phyloP scores from a whole-genome alignment of 2,329 filamentous ascomycete species.

The Epichloe scottii region DNA sequence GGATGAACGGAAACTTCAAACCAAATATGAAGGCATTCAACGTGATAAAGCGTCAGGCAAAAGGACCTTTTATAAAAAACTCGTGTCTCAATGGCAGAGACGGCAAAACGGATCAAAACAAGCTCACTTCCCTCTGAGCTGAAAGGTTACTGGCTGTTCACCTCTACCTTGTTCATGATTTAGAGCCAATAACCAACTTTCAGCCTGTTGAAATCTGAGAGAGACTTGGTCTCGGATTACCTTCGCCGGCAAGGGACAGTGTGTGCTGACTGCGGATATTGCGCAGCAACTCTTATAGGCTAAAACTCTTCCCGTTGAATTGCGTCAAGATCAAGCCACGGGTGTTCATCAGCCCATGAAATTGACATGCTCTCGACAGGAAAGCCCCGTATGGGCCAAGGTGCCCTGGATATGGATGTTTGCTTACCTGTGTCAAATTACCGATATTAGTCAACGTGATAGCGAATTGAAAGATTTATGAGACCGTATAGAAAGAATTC shows the following conservation, averaged over 20 bases:
- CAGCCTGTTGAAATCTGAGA: no score
- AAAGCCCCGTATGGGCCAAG: background rate
- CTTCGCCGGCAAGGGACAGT: no score
- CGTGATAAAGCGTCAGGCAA: constrained; percentile 72
- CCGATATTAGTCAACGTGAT: background rate
- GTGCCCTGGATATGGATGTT: background rate
- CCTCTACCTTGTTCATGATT: background rate
- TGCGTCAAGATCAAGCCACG: background rate
- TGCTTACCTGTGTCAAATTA: background rate
- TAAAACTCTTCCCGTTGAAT: background rate
- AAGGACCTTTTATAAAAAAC: constrained; percentile 75
- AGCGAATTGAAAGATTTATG: background rate
- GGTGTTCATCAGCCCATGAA: background rate
- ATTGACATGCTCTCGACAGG: background rate
- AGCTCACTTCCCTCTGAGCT: background rate
- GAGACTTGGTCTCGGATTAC: no score
- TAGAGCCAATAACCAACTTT: no score
- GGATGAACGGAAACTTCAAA: constrained; percentile 59
- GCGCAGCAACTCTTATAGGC: background rate
- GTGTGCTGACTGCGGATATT: background rate
- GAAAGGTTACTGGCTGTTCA: background rate
- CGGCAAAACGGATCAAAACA: constrained; percentile 9
- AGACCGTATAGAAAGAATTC: background rate
- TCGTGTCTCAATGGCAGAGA: constrained; percentile 38
- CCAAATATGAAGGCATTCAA: constrained; percentile 80